phyloP scores from a whole-genome alignment of 2,329 filamentous ascomycete genomes.

The Penicillium crustosum region DNA sequence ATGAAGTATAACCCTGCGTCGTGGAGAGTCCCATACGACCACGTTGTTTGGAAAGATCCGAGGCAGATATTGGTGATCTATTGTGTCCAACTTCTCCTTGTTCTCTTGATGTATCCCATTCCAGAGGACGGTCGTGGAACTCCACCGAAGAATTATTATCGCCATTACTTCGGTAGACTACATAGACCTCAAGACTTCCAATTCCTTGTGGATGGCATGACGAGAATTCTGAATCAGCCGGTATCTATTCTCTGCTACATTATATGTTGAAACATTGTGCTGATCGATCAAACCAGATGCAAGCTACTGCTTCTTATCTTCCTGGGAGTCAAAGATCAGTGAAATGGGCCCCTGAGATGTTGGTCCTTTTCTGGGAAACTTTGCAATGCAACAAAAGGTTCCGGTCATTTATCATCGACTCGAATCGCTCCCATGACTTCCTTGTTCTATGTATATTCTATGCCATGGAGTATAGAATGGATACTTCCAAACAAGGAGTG shows the following conservation, averaged over 20 bases:
- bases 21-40: slow-evolving; percentile 93
- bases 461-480: slow-evolving; percentile 82
- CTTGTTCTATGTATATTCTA: slow-evolving; percentile 89
- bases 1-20: slow-evolving; percentile 93
- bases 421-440: slow-evolving; percentile 89
- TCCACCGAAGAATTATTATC: slow-evolving; percentile 84
- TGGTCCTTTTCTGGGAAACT: slow-evolving; percentile 97
- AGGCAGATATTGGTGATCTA: slow-evolving; percentile 90
- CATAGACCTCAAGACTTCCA: slow-evolving; percentile 97
- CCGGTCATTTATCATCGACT: slow-evolving; percentile 94
- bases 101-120: slow-evolving; percentile 81
- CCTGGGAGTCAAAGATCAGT: slow-evolving; percentile 77
- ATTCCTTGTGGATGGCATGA: slow-evolving; percentile 94
- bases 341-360: slow-evolving; percentile 90
- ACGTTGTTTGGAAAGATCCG: slow-evolving; percentile 85
- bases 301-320: slow-evolving; percentile 83
- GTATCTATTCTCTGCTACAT: slow-evolving; percentile 34
- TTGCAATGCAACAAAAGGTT: slow-evolving; percentile 98
- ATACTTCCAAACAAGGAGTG: slow-evolving; percentile 83
- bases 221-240: slow-evolving; percentile 85
- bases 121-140: slow-evolving; percentile 68
- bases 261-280: slow-evolving; percentile 14
- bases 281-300: slow-evolving; percentile 53
- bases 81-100: slow-evolving; percentile 84
- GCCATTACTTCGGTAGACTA: slow-evolving; percentile 84